Conservation (phyloP, 1,139 yeast species). For the Arxiozyma telluris region DNA sequence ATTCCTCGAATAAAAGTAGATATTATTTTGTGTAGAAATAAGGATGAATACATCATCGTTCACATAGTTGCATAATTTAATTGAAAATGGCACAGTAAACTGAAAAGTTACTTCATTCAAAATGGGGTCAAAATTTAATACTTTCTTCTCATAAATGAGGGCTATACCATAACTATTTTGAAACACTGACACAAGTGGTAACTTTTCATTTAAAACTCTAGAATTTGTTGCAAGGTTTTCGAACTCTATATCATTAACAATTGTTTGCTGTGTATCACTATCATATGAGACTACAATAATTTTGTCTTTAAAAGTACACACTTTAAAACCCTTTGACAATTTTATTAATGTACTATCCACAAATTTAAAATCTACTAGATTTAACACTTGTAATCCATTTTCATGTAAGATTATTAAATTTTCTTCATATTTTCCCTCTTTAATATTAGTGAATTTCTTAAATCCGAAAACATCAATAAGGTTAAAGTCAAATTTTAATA, state of each 20-base stretch:
- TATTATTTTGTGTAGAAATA: slow-evolving; percentile 16
- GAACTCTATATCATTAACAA: slow-evolving; percentile 14
- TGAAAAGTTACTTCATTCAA: slow-evolving; percentile 9
- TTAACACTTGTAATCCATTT: slow-evolving; percentile 36
- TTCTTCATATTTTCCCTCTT: slow-evolving; percentile 20
- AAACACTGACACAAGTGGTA: slow-evolving; percentile 10
- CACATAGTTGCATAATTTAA: slow-evolving; percentile 16
- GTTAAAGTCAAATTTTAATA: slow-evolving; percentile 38
- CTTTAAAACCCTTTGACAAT: slow-evolving; percentile 20
- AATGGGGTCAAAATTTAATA: slow-evolving; percentile 16
- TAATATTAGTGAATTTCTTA: slow-evolving; percentile 21
- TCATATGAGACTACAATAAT: slow-evolving; percentile 20
- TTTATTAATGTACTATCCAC: slow-evolving; percentile 22
- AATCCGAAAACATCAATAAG: slow-evolving; percentile 32
- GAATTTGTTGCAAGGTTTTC: slow-evolving; percentile 11
- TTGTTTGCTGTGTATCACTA: slow-evolving; percentile 4
- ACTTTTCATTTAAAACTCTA: slow-evolving; percentile 7
- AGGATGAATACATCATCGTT: slow-evolving; percentile 15
- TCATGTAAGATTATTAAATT: slow-evolving; percentile 32
- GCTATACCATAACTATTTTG: slow-evolving; percentile 12
- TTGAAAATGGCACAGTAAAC: slow-evolving; percentile 9
- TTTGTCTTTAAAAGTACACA: slow-evolving; percentile 28
- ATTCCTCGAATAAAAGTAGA: slow-evolving; percentile 20
- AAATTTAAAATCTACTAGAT: slow-evolving; percentile 29
- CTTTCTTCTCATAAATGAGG: slow-evolving; percentile 12